Percentiles rank a stretch among this genome's conserved stretches.
Conservation (phyloP, 2,329 filamentous ascomycete species). For the Neopestalotiopsis rosae region DNA sequence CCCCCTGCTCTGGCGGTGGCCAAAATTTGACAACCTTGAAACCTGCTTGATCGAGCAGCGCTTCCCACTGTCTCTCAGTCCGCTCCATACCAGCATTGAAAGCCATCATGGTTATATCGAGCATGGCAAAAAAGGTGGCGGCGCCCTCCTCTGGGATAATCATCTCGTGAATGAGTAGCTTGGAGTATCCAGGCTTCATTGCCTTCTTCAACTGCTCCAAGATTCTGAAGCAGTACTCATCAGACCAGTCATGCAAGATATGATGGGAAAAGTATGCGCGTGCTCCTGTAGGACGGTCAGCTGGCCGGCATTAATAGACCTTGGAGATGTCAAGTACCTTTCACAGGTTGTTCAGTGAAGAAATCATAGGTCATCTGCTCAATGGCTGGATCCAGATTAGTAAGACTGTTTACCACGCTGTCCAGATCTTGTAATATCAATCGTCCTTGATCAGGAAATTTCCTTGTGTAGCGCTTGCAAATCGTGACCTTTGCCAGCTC, state of each 20-base stretch:
- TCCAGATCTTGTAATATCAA: not conserved
- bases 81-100: constrained; percentile 35
- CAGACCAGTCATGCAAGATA: not conserved
- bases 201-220: constrained; percentile 27
- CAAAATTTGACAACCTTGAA: constrained; percentile 30
- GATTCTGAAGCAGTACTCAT: not conserved
- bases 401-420: not conserved
- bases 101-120: constrained; percentile 39
- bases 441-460: not conserved
- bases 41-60: constrained; percentile 27
- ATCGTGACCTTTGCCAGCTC: not conserved
- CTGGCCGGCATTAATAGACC: rapidly evolving
- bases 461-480: not conserved
- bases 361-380: not conserved
- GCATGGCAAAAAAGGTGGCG: constrained; percentile 26
- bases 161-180: constrained; percentile 39
- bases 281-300: not conserved
- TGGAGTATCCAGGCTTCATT: constrained; percentile 40
- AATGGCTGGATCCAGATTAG: not conserved
- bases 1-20: constrained; percentile 27
- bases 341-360: not conserved
- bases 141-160: constrained; percentile 33
- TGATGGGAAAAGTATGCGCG: constrained; percentile 2
- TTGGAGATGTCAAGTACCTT: not conserved
- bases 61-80: constrained; percentile 31